Conservation (phyloP, 1,139 yeast genomes). For the Sugiyamaella neomexicana region DNA sequence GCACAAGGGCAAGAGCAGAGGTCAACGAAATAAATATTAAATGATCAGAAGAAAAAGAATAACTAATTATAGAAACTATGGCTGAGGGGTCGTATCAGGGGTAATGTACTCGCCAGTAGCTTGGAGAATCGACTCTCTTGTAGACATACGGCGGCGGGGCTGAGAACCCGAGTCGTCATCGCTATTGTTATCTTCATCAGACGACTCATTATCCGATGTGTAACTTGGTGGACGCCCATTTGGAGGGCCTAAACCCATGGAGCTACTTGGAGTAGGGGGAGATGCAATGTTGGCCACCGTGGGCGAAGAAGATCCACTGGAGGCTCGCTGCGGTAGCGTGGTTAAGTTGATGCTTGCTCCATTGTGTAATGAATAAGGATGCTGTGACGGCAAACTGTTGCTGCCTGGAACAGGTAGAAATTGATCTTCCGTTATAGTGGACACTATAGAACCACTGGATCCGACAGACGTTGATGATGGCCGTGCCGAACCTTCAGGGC, state of each 20-base stretch:
- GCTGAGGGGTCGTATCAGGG: slow-evolving; percentile 8
- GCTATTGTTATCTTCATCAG: slow-evolving; percentile 16
- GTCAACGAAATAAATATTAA: background rate
- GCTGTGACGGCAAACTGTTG: background rate
- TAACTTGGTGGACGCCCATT: slow-evolving; percentile 34
- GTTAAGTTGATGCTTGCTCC: slow-evolving; percentile 26
- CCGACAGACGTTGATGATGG: background rate
- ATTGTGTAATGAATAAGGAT: slow-evolving; percentile 16
- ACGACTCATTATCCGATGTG: slow-evolving; percentile 28
- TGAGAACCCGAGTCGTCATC: background rate
- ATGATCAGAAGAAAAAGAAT: background rate
- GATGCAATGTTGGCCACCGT: slow-evolving; percentile 3
- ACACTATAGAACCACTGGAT: background rate
- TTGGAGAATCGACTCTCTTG: slow-evolving; percentile 13
- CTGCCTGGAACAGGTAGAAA: background rate
- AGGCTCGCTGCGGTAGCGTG: slow-evolving; percentile 16
- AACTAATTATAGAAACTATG: slow-evolving; percentile 5
- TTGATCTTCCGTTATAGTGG: slow-evolving; percentile 17
- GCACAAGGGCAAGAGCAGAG: too few species aligned
- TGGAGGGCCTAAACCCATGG: too few species aligned
- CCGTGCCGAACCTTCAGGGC: background rate
- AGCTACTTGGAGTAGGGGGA: background rate
- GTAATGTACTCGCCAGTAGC: slow-evolving; percentile 11
- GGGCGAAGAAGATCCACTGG: slow-evolving; percentile 10
- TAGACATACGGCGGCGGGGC: slow-evolving; percentile 11